These are phyloP conservation scores for Aureobasidium sp. DNA, from an alignment of 2,329 filamentous ascomycete species.

Conservation along the genomic window DNA sequence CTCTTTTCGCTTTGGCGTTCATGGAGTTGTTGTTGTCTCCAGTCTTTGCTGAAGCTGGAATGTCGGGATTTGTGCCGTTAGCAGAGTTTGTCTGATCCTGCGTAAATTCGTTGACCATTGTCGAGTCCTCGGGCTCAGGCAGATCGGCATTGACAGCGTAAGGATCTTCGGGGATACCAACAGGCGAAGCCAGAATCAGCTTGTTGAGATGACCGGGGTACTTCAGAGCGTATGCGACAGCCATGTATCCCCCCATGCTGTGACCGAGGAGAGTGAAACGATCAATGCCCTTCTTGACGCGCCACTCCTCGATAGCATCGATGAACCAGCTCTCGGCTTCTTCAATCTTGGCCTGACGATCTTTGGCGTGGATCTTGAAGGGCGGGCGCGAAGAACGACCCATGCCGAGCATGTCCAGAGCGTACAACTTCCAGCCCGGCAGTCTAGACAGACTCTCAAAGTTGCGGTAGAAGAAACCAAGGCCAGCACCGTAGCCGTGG, in stretches of 20 bases:
- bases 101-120: constrained; percentile 67
- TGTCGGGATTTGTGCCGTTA: constrained; percentile 22
- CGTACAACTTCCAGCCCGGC: constrained; percentile 80
- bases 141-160: constrained; percentile 75
- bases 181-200: constrained; percentile 87
- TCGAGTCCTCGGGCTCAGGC: constrained; percentile 67
- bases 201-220: constrained; percentile 94
- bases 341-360: constrained; percentile 66
- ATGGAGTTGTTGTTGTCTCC: constrained; percentile 48
- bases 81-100: constrained; percentile 57
- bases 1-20: constrained; percentile 37
- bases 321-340: constrained; percentile 96
- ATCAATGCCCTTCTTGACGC: constrained; percentile 77
- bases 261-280: constrained; percentile 90
- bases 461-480: constrained; percentile 98
- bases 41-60: constrained; percentile 13
- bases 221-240: constrained; percentile 89
- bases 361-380: constrained; percentile 79
- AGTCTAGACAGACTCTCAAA: constrained; percentile 78
- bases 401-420: constrained; percentile 93
- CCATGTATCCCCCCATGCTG: constrained; percentile 89
- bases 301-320: constrained; percentile 94
- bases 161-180: constrained; percentile 89
- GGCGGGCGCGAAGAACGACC: constrained; percentile 75
- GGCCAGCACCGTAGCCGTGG: constrained; percentile 90